Evolutionary conservation across 1,284 basidiomycete genomes (phyloP).

Genomic region (Athelia psychrophila): DNA sequence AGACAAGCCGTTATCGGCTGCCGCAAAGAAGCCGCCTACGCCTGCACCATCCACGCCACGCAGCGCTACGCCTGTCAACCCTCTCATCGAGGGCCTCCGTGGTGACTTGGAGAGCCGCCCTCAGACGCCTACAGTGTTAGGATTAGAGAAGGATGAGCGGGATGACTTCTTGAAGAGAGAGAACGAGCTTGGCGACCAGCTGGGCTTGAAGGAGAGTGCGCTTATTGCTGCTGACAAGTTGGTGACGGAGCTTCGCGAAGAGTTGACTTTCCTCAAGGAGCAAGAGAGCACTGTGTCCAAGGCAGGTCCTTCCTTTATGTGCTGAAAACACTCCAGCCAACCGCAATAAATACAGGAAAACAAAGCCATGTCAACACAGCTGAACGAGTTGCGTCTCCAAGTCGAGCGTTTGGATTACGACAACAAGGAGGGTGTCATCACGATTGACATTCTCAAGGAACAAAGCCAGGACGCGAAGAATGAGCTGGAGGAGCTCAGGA

Average conservation of each 20-base stretch:
- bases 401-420: constrained; percentile 94
- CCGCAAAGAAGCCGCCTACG: constrained; percentile 64
- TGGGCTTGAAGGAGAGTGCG: constrained; percentile 89
- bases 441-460: constrained; percentile 96
- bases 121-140: constrained; percentile 82
- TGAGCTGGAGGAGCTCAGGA: constrained; percentile 90
- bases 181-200: constrained; percentile 93
- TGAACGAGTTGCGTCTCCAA: constrained; percentile 91
- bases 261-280: constrained; percentile 87
- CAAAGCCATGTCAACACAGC: constrained; percentile 84
- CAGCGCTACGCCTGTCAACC: constrained; percentile 83
- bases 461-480: constrained; percentile 86
- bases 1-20: constrained; percentile 46
- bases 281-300: constrained; percentile 79
- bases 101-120: constrained; percentile 76
- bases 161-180: constrained; percentile 97
- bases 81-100: constrained; percentile 73
- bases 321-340: too few relatives aligned
- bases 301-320: constrained; percentile 49
- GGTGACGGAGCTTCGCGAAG: constrained; percentile 83
- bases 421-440: constrained; percentile 92
- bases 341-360: constrained; percentile 63
- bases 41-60: constrained; percentile 65
- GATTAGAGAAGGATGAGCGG: constrained; percentile 93
- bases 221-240: constrained; percentile 75